Evolutionary conservation across 495 filamentous ascomycete species (phyloP).

Genomic region (Aspergillus wentii): DNA sequence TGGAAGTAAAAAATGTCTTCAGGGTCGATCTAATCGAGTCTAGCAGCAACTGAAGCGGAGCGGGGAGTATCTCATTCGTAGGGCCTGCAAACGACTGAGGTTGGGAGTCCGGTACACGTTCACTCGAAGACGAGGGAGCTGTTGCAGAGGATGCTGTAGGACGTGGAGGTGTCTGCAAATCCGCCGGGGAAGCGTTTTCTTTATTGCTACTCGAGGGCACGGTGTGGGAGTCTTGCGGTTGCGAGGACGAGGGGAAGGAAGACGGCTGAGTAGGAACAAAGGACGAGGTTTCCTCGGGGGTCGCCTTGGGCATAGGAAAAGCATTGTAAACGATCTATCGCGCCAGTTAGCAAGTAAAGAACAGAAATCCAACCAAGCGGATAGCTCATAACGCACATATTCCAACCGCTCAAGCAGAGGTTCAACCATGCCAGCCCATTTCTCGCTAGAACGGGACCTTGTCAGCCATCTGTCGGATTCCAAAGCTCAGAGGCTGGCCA

Average conservation of each 20-base stretch:
- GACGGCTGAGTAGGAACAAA: constrained; percentile 16
- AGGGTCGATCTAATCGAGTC: constrained; percentile 64
- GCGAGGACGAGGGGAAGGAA: constrained; percentile 26
- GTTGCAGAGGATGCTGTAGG: constrained; percentile 31
- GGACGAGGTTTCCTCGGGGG: constrained; percentile 21
- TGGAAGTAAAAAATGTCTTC: constrained; percentile 57
- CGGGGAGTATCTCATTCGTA: constrained; percentile 51
- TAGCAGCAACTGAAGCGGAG: constrained; percentile 58
- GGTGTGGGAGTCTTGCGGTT: constrained; percentile 26
- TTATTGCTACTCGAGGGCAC: constrained; percentile 40
- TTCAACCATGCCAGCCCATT: constrained; percentile 50
- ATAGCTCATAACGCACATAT: constrained; percentile 32
- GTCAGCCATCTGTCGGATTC: constrained; percentile 23
- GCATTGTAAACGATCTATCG: constrained; percentile 47
- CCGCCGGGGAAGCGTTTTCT: constrained; percentile 45
- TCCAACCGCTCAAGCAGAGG: constrained; percentile 49
- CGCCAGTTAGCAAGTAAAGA: constrained; percentile 1
- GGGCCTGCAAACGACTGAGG: constrained; percentile 36
- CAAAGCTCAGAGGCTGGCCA: neutral
- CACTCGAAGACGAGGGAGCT: constrained; percentile 31
- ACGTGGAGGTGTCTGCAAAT: constrained; percentile 22
- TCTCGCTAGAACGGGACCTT: constrained; percentile 35
- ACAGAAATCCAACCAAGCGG: too few species aligned
- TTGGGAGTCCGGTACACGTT: constrained; percentile 42
- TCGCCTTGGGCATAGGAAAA: constrained; percentile 44